Evolutionary conservation across 257 asterid genomes (phyloP).

Genomic region (Solanum clarkiae): DNA sequence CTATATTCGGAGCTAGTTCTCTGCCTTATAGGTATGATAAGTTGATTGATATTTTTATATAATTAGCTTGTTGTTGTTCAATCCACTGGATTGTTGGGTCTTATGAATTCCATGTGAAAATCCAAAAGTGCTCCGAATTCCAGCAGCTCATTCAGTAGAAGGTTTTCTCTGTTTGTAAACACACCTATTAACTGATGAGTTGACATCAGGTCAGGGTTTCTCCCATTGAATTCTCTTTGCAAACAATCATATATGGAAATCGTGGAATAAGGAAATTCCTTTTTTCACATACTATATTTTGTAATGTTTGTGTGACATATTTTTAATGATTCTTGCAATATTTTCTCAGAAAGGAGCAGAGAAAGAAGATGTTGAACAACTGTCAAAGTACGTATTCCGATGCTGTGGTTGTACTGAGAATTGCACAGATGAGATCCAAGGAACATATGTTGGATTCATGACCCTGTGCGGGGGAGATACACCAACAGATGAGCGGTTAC

Average conservation of each 20-base stretch:
- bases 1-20: neutral
- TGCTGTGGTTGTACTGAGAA: neutral
- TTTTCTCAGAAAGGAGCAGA: constrained; percentile 3
- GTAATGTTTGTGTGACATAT: neutral
- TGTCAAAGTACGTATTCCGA: neutral
- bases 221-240: neutral
- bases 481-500: neutral
- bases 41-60: neutral
- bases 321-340: neutral
- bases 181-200: neutral
- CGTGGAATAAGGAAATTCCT: neutral
- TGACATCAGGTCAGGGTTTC: neutral
- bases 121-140: neutral
- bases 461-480: neutral
- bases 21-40: neutral
- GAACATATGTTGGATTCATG: neutral
- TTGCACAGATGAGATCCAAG: neutral
- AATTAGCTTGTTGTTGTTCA: neutral
- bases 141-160: neutral
- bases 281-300: neutral
- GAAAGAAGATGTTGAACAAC: constrained; percentile 6
- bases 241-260: neutral
- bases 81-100: neutral
- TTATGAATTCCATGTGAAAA: neutral
- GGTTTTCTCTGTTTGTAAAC: neutral